phyloP scores from a whole-genome alignment of 2,329 filamentous ascomycete species.

The Verticillium nubilum region DNA sequence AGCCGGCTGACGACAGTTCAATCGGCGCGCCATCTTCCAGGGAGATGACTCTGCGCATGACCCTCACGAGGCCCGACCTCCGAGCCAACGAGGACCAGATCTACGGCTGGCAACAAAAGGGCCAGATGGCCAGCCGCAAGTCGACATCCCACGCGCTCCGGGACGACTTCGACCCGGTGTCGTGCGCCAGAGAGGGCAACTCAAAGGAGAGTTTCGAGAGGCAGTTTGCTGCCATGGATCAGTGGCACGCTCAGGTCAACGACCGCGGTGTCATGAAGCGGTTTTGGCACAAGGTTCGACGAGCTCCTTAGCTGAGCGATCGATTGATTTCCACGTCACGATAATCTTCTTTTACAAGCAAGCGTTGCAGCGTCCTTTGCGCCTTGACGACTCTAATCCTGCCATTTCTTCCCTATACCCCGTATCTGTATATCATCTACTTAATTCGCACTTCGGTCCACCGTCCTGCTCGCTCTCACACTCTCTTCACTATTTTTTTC shows the following conservation, averaged over 20 bases:
- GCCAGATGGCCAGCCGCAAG: constrained; percentile 15
- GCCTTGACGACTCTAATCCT: neutral
- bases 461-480: neutral
- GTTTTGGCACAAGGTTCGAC: constrained; percentile 58
- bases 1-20: neutral
- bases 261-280: constrained; percentile 55
- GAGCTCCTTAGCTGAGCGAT: constrained; percentile 19
- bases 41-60: constrained; percentile 97
- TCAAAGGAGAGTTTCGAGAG: constrained; percentile 50
- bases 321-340: neutral
- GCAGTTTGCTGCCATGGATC: constrained; percentile 48
- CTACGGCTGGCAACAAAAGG: constrained; percentile 59
- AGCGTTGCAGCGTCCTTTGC: neutral
- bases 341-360: neutral
- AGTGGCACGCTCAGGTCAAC: constrained; percentile 36
- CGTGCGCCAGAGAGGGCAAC: constrained; percentile 25
- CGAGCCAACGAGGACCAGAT: constrained; percentile 68
- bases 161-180: constrained; percentile 25
- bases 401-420: neutral
- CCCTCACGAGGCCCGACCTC: constrained; percentile 82
- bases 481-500: neutral
- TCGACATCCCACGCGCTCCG: constrained; percentile 17
- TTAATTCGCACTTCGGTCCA: neutral
- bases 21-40: constrained; percentile 38
- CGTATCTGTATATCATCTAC: neutral